phyloP scores from a whole-genome alignment of 805 yeast species.

The Lipomyces orientalis region DNA sequence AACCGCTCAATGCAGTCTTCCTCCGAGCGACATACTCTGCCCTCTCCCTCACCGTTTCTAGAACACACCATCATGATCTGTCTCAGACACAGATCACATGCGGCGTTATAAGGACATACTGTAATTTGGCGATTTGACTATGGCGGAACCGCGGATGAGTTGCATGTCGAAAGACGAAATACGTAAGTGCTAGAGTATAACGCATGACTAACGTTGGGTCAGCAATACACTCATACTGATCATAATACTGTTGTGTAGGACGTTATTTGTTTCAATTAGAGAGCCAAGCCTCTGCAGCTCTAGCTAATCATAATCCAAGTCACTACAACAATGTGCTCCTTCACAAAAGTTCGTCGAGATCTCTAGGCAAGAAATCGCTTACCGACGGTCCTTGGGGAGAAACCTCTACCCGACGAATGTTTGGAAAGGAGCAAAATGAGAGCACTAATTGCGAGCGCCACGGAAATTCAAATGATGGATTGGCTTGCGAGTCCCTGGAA shows the following conservation, averaged over 20 bases:
- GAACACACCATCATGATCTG: background rate
- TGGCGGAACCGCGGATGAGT: conserved; percentile 15
- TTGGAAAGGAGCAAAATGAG: conserved; percentile 19
- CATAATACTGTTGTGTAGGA: conserved; percentile 5
- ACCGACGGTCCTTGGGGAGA: background rate
- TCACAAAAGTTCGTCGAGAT: background rate
- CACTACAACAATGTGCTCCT: background rate
- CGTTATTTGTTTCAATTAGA: conserved; percentile 25
- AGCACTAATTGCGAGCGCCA: background rate
- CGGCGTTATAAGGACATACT: background rate
- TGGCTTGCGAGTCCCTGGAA: background rate
- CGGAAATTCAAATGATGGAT: background rate
- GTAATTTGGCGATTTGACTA: background rate
- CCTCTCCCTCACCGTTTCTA: background rate
- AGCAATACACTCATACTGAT: background rate
- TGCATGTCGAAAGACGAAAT: conserved; percentile 33
- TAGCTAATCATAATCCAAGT: background rate
- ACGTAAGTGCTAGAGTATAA: conserved; percentile 11
- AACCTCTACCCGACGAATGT: conserved; percentile 4
- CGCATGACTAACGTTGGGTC: background rate
- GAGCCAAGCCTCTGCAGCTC: conserved; percentile 16
- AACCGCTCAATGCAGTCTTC: background rate
- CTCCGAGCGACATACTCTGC: background rate
- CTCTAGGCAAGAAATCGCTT: conserved; percentile 2
- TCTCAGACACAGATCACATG: background rate